Evolutionary conservation across 2,329 filamentous ascomycete species (phyloP), one percentile per base, ranked within the genome.

Genomic region (Metarhizium guizhouense): DNA sequence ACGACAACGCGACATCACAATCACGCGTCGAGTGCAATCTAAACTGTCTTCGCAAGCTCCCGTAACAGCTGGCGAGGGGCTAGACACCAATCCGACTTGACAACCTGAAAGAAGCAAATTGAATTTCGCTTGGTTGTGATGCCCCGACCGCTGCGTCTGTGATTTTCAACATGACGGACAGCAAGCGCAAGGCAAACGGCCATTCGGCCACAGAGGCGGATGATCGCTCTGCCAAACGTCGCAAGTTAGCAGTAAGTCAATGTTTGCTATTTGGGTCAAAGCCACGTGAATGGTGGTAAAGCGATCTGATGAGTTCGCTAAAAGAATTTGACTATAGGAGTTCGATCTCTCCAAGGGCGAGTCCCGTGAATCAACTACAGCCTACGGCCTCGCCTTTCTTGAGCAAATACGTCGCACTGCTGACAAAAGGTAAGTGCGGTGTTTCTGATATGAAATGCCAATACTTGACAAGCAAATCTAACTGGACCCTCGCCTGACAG

Each of bases 351-450:
- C 73, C 51, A 73, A 78, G 56, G 76, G 76, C 61, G 87, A 92
- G 71, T 84, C 81, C 16, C 71, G 74, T 54, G 84, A 88, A 67
- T 84, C 84, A 16, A 92, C 88, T 3, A 85, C 84, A 14, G 79
- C 84, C 55, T 81, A 84, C 64, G 90, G 90, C 42, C 73, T 89
- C 63, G 81, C 80, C 61, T 88, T 95, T 65, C 74, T 95, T 48
- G 84, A 89, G 54, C 84, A 86, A 66, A 82, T 95, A 65, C 85
- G 85, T 63, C 79, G 82, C 60, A 90, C 88, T 25, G 83, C 84
- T 59, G 90, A 95, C 70, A 95, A 95, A 74, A 88, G 81, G 89
- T 93, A 78, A 65, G 81, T 76, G 49, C 13, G n/a, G 29, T 38
- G 14, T 92, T 78, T 65, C 81, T 76, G 51, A 14, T 18, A n/a